These are phyloP conservation scores for Blastobotrys peoriensis DNA, from an alignment of 805 yeast species.

Conservation along the genomic window DNA sequence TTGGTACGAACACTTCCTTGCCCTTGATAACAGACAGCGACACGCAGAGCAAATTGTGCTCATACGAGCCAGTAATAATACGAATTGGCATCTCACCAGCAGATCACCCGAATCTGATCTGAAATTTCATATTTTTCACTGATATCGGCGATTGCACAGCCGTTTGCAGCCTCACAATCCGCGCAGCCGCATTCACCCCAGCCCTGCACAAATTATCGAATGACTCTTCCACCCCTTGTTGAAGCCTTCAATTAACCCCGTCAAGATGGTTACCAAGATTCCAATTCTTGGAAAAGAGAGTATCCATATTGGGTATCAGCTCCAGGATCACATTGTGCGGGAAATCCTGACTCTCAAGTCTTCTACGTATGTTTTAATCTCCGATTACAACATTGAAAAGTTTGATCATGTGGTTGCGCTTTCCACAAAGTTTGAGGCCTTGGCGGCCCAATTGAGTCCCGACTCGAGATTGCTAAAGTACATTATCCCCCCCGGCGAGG, in stretches of 20 bases:
- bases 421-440: conserved; percentile 51
- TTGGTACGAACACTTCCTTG: conserved; percentile 66
- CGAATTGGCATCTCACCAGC: no score
- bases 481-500: conserved; percentile 87
- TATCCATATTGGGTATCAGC: conserved; percentile 85
- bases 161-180: no score
- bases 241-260: no score
- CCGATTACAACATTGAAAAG: conserved; percentile 67
- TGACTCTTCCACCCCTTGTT: no score
- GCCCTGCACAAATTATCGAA: no score
- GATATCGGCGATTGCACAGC: no score
- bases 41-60: conserved; percentile 82
- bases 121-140: no score
- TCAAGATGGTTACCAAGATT: conserved; percentile 17
- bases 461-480: conserved; percentile 64
- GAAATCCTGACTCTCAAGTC: conserved; percentile 64
- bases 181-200: no score
- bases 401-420: conserved; percentile 35
- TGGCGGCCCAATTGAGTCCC: conserved; percentile 17
- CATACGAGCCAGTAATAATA: conserved; percentile 90
- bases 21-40: conserved; percentile 54
- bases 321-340: conserved; percentile 64
- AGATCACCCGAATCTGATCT: no score
- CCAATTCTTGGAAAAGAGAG: conserved; percentile 58
- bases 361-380: conserved; percentile 86